phyloP scores from a whole-genome alignment of 176 grass and related monocot species.

The Avena sativa region DNA sequence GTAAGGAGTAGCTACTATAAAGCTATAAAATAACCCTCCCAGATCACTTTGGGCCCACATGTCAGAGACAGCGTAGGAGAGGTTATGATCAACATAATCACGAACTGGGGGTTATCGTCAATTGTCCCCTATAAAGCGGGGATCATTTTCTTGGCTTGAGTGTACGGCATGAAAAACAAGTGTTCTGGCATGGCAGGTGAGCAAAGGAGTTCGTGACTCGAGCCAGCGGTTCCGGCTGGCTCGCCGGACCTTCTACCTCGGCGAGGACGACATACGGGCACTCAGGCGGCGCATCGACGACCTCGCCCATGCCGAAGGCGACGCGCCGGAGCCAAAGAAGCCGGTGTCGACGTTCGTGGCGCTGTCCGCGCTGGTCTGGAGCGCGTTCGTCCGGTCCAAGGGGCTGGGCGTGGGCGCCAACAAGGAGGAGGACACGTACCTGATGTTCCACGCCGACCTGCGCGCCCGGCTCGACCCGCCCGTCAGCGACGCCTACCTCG shows the following conservation, averaged over 20 bases:
- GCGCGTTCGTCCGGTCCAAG: slow-evolving; percentile 37
- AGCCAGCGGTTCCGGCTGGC: slow-evolving; percentile 38
- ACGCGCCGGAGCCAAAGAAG: not conserved
- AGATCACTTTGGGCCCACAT: too few species aligned
- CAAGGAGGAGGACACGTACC: slow-evolving; percentile 40
- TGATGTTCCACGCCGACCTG: slow-evolving; percentile 55
- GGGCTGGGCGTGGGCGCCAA: not conserved
- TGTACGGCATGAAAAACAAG: too few species aligned
- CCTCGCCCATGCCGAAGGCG: not conserved
- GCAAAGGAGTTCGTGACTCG: not conserved
- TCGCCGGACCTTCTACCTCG: slow-evolving; percentile 45
- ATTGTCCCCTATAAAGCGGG: too few species aligned
- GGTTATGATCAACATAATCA: too few species aligned
- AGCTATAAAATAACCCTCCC: too few species aligned
- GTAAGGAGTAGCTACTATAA: not conserved
- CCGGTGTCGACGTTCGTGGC: slow-evolving; percentile 58
- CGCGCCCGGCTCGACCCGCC: slow-evolving; percentile 49
- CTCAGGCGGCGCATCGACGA: slow-evolving; percentile 40
- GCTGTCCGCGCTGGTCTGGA: slow-evolving; percentile 49
- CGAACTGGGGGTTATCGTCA: too few species aligned
- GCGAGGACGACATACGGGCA: not conserved
- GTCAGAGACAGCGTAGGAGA: too few species aligned
- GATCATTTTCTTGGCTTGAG: too few species aligned
- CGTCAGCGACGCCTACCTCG: slow-evolving; percentile 47
- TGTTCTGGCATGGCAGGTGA: not conserved